Base-by-base conservation (phyloP, 2,329 filamentous ascomycete genomes). In the Orbilia brochopaga region DNA sequence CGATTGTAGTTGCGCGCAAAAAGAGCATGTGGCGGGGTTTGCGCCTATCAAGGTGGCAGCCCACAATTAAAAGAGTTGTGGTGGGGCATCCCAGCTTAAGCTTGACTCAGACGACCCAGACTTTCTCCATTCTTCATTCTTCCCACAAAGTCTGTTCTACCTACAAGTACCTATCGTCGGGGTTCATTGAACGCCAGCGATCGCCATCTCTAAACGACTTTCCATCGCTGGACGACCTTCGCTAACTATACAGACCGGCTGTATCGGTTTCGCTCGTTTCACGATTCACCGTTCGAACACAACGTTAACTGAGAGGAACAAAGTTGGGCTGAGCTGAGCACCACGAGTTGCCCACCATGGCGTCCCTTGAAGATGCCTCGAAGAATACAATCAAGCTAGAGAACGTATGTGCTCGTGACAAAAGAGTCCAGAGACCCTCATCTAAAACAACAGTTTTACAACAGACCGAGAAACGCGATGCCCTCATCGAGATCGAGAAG, bases 381-480 rank as follows among this genome's bases (percentile, higher is more conserved):
- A 83, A 85, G 76, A 87, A 86, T 74, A 88, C 86, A 44, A 80
- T 88, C 74, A 88, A 88, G 78, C 83, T 88, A 74, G 86, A 88
- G 80, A 87, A 87, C 78, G 81, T 82, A 74, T 75, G 79, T 75
- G 42, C 53, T 11, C 35, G 10, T 13, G n/a, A 6, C 15, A 62
- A 10, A 24, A 6, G 30, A 27, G 23, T 48, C 32, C 19, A 17
- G 46, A 75, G 74, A 74, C 67, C 74, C 75, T 66, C 67, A 76
- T 75, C 73, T 73, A 50, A 67, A 73, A 70, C 60, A 74, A 73
- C 63, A 72, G 74, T 57, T 69, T 58, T 66, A 27, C 30, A 23
- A 19, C 70, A 90, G 85, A 96, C 92, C 42, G 91, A 95, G 77
- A 96, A 96, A 82, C 85, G 92, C 79, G 91, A 96, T 78, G 85